phyloP scores from a whole-genome alignment of 2,329 filamentous ascomycete species.

The Ascochyta rabiei region DNA sequence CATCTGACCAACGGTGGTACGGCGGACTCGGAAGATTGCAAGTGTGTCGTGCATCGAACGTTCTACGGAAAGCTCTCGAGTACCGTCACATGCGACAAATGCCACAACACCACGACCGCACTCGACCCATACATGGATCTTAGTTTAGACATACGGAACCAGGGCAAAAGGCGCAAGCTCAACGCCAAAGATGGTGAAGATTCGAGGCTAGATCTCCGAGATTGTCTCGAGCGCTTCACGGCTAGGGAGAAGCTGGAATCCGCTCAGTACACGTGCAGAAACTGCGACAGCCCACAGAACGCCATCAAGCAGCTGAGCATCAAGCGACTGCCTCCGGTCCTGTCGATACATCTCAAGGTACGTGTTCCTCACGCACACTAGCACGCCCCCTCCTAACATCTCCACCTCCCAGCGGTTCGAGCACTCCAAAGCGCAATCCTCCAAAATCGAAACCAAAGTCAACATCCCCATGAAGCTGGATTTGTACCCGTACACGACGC shows the following conservation, averaged over 20 bases:
- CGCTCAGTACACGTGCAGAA: conserved; percentile 85
- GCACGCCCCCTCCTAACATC: conserved; percentile 23
- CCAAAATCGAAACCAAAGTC: conserved; percentile 87
- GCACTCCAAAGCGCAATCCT: conserved; percentile 74
- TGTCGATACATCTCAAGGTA: conserved; percentile 93
- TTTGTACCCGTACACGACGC: conserved; percentile 86
- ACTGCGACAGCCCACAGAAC: conserved; percentile 75
- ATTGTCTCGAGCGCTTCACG: conserved; percentile 86
- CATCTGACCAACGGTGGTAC: conserved; percentile 76
- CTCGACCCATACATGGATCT: conserved; percentile 91
- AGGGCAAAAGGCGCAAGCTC: conserved; percentile 69
- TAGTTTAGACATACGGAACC: conserved; percentile 80
- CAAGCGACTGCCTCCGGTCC: conserved; percentile 82
- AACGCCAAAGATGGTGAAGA: conserved; percentile 44
- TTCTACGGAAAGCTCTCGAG: conserved; percentile 93
- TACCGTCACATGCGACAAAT: conserved; percentile 89
- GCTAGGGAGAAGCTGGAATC: conserved; percentile 74
- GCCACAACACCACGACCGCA: conserved; percentile 79
- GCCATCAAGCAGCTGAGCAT: conserved; percentile 85
- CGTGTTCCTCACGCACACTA: conserved; percentile 17
- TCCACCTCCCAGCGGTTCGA: conserved; percentile 66
- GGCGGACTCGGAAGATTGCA: conserved; percentile 60
- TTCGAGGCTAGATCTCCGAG: conserved; percentile 50
- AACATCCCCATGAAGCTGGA: conserved; percentile 86
- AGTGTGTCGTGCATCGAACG: conserved; percentile 91